Evolutionary conservation across 805 yeast species (phyloP).

Genomic region (Kurtzmaniella fragi): DNA sequence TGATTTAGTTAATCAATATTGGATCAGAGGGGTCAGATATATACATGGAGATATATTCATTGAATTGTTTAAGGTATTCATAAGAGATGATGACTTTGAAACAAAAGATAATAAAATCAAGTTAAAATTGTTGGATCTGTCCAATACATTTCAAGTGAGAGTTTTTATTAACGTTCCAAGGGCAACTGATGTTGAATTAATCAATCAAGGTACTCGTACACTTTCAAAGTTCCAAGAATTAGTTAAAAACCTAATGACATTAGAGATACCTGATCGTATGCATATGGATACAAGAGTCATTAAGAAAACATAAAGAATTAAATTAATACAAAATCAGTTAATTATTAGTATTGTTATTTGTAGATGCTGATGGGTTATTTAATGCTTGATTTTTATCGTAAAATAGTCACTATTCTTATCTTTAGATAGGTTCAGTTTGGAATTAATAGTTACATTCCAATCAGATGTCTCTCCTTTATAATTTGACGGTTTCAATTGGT

Average conservation of each 20-base stretch:
- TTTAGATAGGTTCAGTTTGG: slow-evolving; percentile 1
- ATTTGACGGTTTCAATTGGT: slow-evolving; percentile 5
- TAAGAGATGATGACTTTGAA: slow-evolving; percentile 28
- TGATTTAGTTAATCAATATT: slow-evolving; percentile 54
- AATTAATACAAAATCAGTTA: slow-evolving; percentile 6
- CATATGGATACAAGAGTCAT: slow-evolving; percentile 72
- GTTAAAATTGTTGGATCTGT: slow-evolving; percentile 42
- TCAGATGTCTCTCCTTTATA: slow-evolving; percentile 21
- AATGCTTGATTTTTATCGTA: slow-evolving; percentile 5
- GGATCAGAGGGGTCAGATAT: slow-evolving; percentile 57
- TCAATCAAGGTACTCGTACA: slow-evolving; percentile 60
- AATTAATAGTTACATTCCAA: slow-evolving; percentile 2
- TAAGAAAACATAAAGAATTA: neutral
- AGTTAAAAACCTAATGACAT: slow-evolving; percentile 59
- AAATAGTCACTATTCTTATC: slow-evolving; percentile 7
- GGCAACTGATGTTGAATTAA: slow-evolving; percentile 69
- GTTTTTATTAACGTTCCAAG: slow-evolving; percentile 67
- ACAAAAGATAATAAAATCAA: slow-evolving; percentile 20
- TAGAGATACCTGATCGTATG: slow-evolving; percentile 73
- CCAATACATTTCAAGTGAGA: slow-evolving; percentile 56
- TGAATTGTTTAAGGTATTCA: slow-evolving; percentile 48
- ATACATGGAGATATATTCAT: slow-evolving; percentile 58
- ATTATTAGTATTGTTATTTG: slow-evolving; percentile 1
- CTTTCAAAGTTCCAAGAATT: slow-evolving; percentile 60
- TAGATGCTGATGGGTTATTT: neutral